phyloP scores from a whole-genome alignment of 2,329 filamentous ascomycete species.

The Fusarium sp. region DNA sequence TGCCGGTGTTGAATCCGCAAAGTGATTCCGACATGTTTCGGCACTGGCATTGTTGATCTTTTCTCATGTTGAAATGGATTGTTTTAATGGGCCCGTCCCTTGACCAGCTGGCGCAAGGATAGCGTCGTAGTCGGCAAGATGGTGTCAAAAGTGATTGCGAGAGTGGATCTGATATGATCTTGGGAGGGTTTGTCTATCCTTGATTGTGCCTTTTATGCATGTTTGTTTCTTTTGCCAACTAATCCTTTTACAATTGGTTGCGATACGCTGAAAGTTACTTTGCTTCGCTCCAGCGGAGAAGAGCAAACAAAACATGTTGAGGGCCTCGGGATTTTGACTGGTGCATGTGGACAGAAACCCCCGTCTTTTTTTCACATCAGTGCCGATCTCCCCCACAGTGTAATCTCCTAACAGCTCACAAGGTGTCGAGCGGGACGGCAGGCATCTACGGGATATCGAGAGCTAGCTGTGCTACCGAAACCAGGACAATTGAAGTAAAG shows the following conservation, averaged over 20 bases:
- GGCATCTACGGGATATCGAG: slow-evolving; percentile 4
- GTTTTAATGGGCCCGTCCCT: neutral
- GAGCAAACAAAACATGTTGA: neutral
- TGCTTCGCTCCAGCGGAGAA: neutral
- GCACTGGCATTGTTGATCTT: slow-evolving; percentile 11
- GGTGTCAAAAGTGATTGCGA: slow-evolving; percentile 5
- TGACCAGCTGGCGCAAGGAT: slow-evolving; percentile 7
- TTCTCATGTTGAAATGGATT: neutral
- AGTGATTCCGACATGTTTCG: slow-evolving; percentile 22
- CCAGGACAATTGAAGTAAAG: neutral
- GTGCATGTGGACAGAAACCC: neutral
- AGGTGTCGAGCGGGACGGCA: slow-evolving; percentile 10
- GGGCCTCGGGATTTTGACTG: neutral
- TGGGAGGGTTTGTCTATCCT: neutral
- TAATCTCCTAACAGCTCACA: slow-evolving; percentile 37
- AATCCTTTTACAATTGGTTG: neutral
- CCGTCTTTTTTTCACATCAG: neutral
- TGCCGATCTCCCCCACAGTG: slow-evolving; percentile 37
- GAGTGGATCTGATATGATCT: neutral
- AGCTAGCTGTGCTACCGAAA: neutral
- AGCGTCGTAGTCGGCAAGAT: slow-evolving; percentile 21
- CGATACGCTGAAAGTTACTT: neutral
- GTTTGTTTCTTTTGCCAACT: neutral
- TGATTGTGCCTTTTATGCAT: neutral
- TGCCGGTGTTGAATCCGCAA: neutral